Evolutionary conservation across 2,329 filamentous ascomycete species (phyloP), one percentile per base, ranked within the genome.

Genomic region (Raffaelea deltoideospora): DNA sequence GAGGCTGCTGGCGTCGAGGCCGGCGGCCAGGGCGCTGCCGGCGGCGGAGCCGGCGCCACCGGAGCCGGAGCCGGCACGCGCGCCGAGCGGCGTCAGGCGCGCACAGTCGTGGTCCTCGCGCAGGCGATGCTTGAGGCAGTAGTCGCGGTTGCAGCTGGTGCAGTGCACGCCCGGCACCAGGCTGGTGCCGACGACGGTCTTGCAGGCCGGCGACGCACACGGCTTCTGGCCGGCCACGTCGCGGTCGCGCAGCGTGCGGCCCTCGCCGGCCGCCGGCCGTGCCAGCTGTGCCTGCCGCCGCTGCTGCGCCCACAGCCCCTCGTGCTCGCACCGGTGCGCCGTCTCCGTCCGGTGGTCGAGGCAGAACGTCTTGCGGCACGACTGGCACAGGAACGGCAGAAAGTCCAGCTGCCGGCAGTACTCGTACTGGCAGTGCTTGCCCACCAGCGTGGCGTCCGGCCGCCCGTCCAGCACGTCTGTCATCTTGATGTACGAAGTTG

Each of bases 341-440:
- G 74, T 72, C 62, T 96, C 88, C 50, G 76, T 79, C 38, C 88
- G 82, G 65, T 98, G 90, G 53, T 96, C 88, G 46, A 93, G 79
- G 56, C 92, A 98, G 63, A 77, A 98, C 14, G 80, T 88, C 40
- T 73, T 71, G 45, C 56, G 71, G 61, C 90, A 98, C 47, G 82
- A 90, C 54, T 92, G 83, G 63, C 90, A 98, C 52, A 76, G 71
- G 58, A 96, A 96, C 4, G 90, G 90, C 5, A 98, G 74, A 57
- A 98, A 96, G 60, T 96, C 90, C 42, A 96, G 81, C 53, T 90
- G 82, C 54, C 87, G 80, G 67, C 90, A 98, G 66, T 85, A 92
- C 45, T 79, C 66, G 59, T 82, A 79, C 57, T 95, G 76, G 69
- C 90, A 98, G 64, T 95, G 87, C 43, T 74, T 74, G 57, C 90